These are phyloP conservation scores for Paecilomyces dactylethromorphus DNA, from an alignment of 2,329 filamentous ascomycete genomes.

Conservation along the genomic window DNA sequence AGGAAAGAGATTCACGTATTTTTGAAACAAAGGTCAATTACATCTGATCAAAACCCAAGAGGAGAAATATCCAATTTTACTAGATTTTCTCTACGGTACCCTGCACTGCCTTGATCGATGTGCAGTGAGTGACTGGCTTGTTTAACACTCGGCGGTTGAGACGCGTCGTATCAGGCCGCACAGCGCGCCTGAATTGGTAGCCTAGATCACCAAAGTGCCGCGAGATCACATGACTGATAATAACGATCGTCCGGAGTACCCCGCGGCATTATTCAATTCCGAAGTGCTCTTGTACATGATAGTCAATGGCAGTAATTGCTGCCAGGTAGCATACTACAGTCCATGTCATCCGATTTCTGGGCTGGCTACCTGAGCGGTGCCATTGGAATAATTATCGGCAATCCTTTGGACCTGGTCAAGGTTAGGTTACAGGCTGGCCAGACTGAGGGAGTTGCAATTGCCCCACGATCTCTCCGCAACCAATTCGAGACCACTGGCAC, in stretches of 20 bases:
- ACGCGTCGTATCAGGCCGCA: not conserved
- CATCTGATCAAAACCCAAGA: constrained; percentile 4
- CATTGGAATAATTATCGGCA: constrained; percentile 79
- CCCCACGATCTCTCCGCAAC: constrained; percentile 16
- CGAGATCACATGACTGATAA: constrained; percentile 16
- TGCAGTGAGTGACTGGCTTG: not conserved
- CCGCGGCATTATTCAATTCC: not conserved
- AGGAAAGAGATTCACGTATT: not conserved
- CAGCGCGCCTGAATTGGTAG: constrained; percentile 2
- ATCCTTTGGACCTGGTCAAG: constrained; percentile 74
- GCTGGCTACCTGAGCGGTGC: constrained; percentile 85
- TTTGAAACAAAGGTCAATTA: not conserved
- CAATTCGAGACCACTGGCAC: constrained; percentile 28
- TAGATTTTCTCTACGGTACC: not conserved
- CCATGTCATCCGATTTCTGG: constrained; percentile 87
- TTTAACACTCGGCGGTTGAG: not conserved
- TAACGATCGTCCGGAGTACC: not conserved
- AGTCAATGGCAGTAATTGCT: not conserved
- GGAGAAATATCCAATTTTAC: not conserved
- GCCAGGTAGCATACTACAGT: constrained; percentile 1
- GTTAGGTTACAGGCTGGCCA: constrained; percentile 68
- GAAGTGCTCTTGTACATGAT: not conserved
- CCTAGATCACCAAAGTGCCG: constrained; percentile 11
- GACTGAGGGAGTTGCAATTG: constrained; percentile 16
- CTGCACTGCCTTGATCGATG: constrained; percentile 1